Base-by-base conservation (phyloP, 352 stramenopile genomes). In the Pythium volutum region DNA sequence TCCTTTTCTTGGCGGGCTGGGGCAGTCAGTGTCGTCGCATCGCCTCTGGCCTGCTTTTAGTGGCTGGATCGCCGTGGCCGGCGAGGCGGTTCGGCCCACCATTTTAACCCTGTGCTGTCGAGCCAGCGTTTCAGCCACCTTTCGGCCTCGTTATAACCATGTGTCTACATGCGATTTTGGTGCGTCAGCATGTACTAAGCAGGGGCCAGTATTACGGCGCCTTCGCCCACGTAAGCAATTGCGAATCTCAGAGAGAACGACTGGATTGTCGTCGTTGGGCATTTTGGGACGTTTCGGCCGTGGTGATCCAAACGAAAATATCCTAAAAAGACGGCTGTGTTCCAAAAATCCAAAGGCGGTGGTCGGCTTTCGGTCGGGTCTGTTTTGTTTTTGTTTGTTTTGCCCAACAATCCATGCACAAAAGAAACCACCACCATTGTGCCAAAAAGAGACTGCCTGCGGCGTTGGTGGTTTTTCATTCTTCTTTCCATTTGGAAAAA, bases 351-450 rank as follows among this genome's bases (percentile, higher is more conserved):
- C 36, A 20, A 6, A 20, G 36, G 14, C 36, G 14, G 12, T 7
- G 39, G 42, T 48, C 42, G 42, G 42, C 42, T 48, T 48, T 48
- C n/a, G 46, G 46, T 53, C 46, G 46, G 46, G 43, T 42, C 49
- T 61, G 23, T 61, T 61, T 61, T 51, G 54, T 51, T 61, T 52
- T 61, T 14, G 53, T 61, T 61, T 51, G 54, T 51, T 61, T 52
- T 59, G 34, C 20, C 52, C 39, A 38, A 26, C 18, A 41, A 23
- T 20, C 43, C 5, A 31, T 27, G n/a, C 49, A 43, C 49, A 55
- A 45, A 55, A 55, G 49, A 55, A 55, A 55, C 49, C 31, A 55
- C 49, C 49, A 54, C 10, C 20, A 11, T n/a, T n/a, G n/a, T n/a
- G n/a, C n/a, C n/a, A n/a, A 26, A 54, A 54, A 54, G 41, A 23